These are phyloP conservation scores for Sporothrix dimorphospora DNA, from an alignment of 2,329 filamentous ascomycete genomes.

Conservation along the genomic window DNA sequence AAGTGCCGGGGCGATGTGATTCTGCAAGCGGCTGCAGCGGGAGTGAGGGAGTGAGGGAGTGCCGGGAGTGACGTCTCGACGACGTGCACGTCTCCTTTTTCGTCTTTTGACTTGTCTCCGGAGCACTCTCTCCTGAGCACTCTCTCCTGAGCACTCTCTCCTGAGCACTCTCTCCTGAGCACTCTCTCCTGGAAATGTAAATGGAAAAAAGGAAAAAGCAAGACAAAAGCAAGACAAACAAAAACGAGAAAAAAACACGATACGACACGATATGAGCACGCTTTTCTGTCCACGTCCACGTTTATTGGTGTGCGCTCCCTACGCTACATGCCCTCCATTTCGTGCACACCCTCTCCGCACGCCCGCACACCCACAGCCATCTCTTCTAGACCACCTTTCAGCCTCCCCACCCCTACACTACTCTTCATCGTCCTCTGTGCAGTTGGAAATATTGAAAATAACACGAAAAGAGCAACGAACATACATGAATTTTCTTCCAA, in stretches of 20 bases:
- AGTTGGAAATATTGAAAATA: background rate
- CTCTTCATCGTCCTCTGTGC: background rate
- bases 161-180: no score
- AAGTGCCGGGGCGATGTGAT: slow-evolving; percentile 13
- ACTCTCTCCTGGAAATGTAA: background rate
- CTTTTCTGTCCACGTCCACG: no score
- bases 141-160: no score
- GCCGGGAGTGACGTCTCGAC: no score
- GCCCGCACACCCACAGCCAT: no score
- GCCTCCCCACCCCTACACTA: slow-evolving; percentile 3
- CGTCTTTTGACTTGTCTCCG: no score
- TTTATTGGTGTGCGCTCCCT: no score
- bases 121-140: no score
- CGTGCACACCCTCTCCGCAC: no score
- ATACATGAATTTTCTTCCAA: background rate
- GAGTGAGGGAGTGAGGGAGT: no score
- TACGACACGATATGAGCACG: background rate
- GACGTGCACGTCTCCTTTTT: no score
- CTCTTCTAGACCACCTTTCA: background rate
- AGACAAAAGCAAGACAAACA: background rate
- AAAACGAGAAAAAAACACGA: background rate
- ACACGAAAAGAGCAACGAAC: no score
- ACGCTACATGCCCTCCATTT: background rate
- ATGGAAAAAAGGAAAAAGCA: background rate
- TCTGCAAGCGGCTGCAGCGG: background rate